Conservation (phyloP, 208 protist species). For the Zelonia costaricensis region DNA sequence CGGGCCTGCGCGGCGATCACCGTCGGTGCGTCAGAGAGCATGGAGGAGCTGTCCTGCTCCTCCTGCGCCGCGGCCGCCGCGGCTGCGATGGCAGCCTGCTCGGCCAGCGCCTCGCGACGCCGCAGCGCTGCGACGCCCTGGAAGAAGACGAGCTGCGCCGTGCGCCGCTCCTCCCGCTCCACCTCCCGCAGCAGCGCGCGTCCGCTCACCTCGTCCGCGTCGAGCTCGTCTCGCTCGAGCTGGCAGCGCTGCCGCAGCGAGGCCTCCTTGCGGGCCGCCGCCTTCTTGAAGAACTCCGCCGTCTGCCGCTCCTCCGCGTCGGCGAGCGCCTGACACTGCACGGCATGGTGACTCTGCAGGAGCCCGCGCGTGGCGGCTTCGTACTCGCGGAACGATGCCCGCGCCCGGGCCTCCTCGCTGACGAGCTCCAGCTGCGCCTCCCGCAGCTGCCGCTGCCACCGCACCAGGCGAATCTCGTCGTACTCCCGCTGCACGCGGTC, state of each 20-base stretch:
- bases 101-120: constrained; percentile 6
- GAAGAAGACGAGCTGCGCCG: constrained; percentile 16
- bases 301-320: constrained; percentile 17
- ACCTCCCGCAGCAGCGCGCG: constrained; percentile 37
- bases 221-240: constrained; percentile 34
- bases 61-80: constrained; percentile 1
- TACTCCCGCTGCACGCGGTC: constrained; percentile 41
- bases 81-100: background rate
- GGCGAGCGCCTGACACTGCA: constrained; percentile 8
- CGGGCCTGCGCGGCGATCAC: background rate
- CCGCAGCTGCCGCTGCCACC: constrained; percentile 4
- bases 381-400: constrained; percentile 17
- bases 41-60: background rate
- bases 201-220: constrained; percentile 46
- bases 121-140: constrained; percentile 11
- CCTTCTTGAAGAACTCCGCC: background rate
- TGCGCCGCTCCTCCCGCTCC: constrained; percentile 44
- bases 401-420: constrained; percentile 20
- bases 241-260: constrained; percentile 18
- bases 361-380: constrained; percentile 19
- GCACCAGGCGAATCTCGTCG: constrained; percentile 18
- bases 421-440: constrained; percentile 19
- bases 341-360: constrained; percentile 6
- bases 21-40: constrained; percentile 9
- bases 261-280: constrained; percentile 5